Evolutionary conservation across 2,329 filamentous ascomycete genomes (phyloP).

Genomic region (Xylaria hypoxylon): DNA sequence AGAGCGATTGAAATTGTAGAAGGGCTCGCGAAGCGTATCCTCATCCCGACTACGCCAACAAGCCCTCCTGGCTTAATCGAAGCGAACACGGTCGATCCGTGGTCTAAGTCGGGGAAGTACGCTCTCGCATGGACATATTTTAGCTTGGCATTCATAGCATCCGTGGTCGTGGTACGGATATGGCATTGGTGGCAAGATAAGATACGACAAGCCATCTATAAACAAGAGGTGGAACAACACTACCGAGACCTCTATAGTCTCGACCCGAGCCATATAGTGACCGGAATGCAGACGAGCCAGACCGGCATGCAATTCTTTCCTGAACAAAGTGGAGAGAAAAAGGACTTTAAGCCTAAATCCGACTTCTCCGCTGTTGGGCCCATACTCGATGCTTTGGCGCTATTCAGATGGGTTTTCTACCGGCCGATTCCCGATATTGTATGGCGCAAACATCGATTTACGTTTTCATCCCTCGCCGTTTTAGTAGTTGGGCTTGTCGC

Average conservation of each 20-base stretch:
- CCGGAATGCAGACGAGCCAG: slow-evolving; percentile 62
- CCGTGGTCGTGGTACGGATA: slow-evolving; percentile 76
- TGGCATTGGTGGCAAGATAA: slow-evolving; percentile 96
- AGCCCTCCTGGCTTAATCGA: slow-evolving; percentile 72
- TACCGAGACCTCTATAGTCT: slow-evolving; percentile 66
- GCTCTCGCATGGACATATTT: slow-evolving; percentile 91
- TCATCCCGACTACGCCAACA: slow-evolving; percentile 69
- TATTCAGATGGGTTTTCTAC: slow-evolving; percentile 91
- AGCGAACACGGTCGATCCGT: slow-evolving; percentile 78
- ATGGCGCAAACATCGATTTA: slow-evolving; percentile 75
- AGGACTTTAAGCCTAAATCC: slow-evolving; percentile 72
- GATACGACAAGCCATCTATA: slow-evolving; percentile 88
- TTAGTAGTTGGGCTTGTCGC: slow-evolving; percentile 75
- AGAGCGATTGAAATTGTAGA: slow-evolving; percentile 53
- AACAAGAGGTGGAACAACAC: slow-evolving; percentile 79
- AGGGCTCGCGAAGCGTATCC: slow-evolving; percentile 65
- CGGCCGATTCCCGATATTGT: slow-evolving; percentile 81
- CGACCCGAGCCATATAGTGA: slow-evolving; percentile 60
- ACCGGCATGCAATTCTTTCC: slow-evolving; percentile 81
- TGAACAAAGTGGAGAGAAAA: slow-evolving; percentile 67
- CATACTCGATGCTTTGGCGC: slow-evolving; percentile 82
- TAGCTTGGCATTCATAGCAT: slow-evolving; percentile 75
- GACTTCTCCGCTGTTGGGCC: slow-evolving; percentile 79
- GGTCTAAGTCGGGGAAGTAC: slow-evolving; percentile 85
- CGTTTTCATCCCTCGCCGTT: slow-evolving; percentile 83